phyloP scores from a whole-genome alignment of 2,329 filamentous ascomycete genomes.

The Cylindrodendrum hubeiense region DNA sequence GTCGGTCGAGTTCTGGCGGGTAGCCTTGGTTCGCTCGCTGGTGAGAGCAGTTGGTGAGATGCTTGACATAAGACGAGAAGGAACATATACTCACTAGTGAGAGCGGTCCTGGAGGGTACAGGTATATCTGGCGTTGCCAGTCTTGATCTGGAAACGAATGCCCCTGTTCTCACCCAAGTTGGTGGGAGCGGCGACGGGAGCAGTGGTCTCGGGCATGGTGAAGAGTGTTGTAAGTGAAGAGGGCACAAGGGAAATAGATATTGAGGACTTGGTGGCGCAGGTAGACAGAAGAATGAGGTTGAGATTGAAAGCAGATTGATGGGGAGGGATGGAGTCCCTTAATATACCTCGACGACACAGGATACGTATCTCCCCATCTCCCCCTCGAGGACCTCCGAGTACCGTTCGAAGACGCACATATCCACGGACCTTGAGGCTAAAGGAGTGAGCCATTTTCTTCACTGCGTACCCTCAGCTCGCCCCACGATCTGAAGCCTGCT shows the following conservation, averaged over 20 bases:
- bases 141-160: constrained; percentile 61
- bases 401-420: constrained; percentile 20
- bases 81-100: constrained; percentile 54
- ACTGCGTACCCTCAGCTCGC: constrained; percentile 38
- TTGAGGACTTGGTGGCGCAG: background rate
- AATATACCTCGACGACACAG: constrained; percentile 41
- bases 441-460: constrained; percentile 46
- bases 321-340: constrained; percentile 29
- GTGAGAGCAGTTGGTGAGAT: constrained; percentile 29
- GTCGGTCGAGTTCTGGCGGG: constrained; percentile 51
- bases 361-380: constrained; percentile 42
- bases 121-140: constrained; percentile 53
- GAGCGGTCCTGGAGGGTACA: constrained; percentile 60
- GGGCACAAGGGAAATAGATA: background rate
- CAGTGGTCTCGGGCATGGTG: constrained; percentile 38
- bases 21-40: constrained; percentile 57
- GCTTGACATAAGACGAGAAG: background rate
- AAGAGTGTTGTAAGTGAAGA: constrained; percentile 27
- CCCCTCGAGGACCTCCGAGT: background rate
- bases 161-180: constrained; percentile 53
- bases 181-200: constrained; percentile 39
- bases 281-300: constrained; percentile 10
- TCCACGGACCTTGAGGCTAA: constrained; percentile 38
- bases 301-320: background rate
- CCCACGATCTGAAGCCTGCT: constrained; percentile 44